Conservation (phyloP, 2,329 filamentous ascomycete species). For the Aspergillus spinulosporus region DNA sequence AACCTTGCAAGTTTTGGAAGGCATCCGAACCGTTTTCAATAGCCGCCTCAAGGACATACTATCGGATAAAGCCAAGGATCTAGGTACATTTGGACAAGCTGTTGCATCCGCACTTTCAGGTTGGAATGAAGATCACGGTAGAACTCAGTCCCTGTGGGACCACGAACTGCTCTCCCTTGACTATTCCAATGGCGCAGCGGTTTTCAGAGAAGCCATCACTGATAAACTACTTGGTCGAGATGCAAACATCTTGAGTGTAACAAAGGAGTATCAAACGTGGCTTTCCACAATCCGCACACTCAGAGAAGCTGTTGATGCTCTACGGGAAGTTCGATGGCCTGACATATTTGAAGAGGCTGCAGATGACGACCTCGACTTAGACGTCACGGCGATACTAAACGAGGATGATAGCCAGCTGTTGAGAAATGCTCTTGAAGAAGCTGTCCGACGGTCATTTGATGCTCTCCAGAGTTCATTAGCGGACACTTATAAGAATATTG, state of each 20-base stretch:
- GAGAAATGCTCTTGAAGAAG: conserved; percentile 58
- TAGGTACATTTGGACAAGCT: conserved; percentile 65
- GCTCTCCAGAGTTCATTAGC: conserved; percentile 51
- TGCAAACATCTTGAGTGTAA: conserved; percentile 62
- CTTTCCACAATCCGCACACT: conserved; percentile 64
- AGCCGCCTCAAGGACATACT: conserved; percentile 65
- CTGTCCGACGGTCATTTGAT: conserved; percentile 59
- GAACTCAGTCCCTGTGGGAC: conserved; percentile 66
- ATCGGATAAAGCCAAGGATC: conserved; percentile 61
- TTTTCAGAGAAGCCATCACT: conserved; percentile 69
- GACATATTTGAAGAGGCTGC: conserved; percentile 43
- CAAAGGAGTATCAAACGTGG: conserved; percentile 71
- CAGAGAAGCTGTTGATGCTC: conserved; percentile 33
- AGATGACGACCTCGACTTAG: conserved; percentile 39
- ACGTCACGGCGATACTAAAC: conserved; percentile 56
- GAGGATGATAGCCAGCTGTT: conserved; percentile 69
- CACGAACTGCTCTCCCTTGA: conserved; percentile 63
- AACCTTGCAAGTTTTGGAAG: conserved; percentile 66
- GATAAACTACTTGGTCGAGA: conserved; percentile 72
- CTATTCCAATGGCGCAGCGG: conserved; percentile 62
- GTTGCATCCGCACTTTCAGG: conserved; percentile 61
- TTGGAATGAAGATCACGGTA: conserved; percentile 59
- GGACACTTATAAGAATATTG: conserved; percentile 51
- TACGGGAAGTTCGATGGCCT: conserved; percentile 39
- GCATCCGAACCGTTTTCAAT: conserved; percentile 69